phyloP scores from a whole-genome alignment of 257 asterid species.

The Henckelia pumila region DNA sequence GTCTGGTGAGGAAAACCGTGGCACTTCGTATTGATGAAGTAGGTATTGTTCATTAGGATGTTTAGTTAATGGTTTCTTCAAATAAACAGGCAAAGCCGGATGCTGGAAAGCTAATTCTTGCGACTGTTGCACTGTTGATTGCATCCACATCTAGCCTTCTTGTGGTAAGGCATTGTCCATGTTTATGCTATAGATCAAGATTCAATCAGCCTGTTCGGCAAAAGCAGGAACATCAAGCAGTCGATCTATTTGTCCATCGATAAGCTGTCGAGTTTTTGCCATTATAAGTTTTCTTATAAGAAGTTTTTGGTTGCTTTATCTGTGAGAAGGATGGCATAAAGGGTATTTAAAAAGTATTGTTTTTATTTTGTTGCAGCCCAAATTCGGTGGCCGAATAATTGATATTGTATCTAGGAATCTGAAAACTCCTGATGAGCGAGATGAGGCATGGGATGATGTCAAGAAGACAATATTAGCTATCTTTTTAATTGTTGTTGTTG shows the following conservation, averaged over 20 bases:
- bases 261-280: not conserved
- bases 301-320: not conserved
- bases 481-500: slow-evolving; percentile 35
- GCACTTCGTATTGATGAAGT: not conserved
- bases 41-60: not conserved
- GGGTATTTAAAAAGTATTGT: slow-evolving; percentile 11
- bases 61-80: not conserved
- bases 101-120: slow-evolving; percentile 46
- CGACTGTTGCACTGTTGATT: slow-evolving; percentile 42
- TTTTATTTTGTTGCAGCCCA: slow-evolving; percentile 35
- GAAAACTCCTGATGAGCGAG: slow-evolving; percentile 35
- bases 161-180: slow-evolving; percentile 25
- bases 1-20: slow-evolving; percentile 31
- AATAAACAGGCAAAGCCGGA: slow-evolving; percentile 45
- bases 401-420: slow-evolving; percentile 45
- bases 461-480: slow-evolving; percentile 39
- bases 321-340: not conserved
- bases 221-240: not conserved
- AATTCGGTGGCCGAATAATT: slow-evolving; percentile 47
- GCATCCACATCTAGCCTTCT: slow-evolving; percentile 46
- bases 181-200: not conserved
- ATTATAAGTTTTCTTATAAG: slow-evolving; percentile 1
- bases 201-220: not conserved
- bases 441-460: slow-evolving; percentile 38
- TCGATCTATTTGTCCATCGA: not conserved